phyloP scores from a whole-genome alignment of 306 rosid species.

The Vachellia collinsii region DNA sequence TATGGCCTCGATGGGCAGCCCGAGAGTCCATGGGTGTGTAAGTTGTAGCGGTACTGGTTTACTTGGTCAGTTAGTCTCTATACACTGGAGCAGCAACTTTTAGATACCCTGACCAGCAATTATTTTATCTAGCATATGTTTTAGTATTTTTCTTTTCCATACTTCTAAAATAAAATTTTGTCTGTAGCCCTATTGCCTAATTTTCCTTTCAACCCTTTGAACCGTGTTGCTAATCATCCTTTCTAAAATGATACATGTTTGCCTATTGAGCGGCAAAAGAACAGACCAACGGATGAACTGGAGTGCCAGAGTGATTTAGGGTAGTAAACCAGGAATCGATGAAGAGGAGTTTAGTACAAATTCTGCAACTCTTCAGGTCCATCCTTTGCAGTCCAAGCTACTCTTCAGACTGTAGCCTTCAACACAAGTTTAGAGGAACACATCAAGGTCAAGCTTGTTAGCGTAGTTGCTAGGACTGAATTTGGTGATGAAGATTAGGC shows the following conservation, averaged over 20 bases:
- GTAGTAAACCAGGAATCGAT: neutral
- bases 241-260: neutral
- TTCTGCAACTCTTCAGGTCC: neutral
- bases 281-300: neutral
- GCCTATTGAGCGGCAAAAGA: neutral
- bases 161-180: neutral
- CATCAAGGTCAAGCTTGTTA: neutral
- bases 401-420: neutral
- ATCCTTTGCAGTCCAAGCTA: neutral
- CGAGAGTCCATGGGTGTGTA: neutral
- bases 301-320: neutral
- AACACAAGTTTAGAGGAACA: neutral
- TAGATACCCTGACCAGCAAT: neutral
- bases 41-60: neutral
- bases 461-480: neutral
- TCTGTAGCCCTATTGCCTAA: neutral
- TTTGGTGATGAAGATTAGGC: neutral
- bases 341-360: neutral
- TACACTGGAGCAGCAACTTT: slow-evolving; percentile 8
- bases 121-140: neutral
- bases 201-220: neutral
- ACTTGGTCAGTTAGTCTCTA: slow-evolving; percentile 19
- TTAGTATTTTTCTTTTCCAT: neutral
- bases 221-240: neutral
- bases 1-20: slow-evolving; percentile 6